Conservation (phyloP, 2,329 filamentous ascomycete species). For the Macroventuria anomochaeta region DNA sequence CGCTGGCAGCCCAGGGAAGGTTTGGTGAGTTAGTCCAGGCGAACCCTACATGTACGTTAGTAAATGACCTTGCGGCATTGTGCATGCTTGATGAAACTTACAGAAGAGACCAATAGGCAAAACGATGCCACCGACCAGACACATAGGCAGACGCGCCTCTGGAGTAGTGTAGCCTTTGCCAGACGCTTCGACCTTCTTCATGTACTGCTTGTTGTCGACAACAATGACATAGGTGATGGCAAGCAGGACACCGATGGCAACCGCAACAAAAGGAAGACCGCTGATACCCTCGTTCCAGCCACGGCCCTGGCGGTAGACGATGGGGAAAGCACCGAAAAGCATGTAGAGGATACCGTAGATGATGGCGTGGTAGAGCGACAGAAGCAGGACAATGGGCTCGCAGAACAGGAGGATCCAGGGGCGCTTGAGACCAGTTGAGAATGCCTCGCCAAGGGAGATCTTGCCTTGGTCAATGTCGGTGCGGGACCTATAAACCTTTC, state of each 20-base stretch:
- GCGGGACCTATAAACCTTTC: constrained; percentile 62
- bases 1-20: constrained; percentile 63
- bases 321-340: constrained; percentile 58
- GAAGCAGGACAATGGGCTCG: constrained; percentile 72
- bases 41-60: constrained; percentile 31
- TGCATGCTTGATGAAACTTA: not conserved
- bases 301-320: constrained; percentile 65
- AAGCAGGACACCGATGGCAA: constrained; percentile 69
- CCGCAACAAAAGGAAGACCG: constrained; percentile 66
- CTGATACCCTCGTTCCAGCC: constrained; percentile 48
- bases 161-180: constrained; percentile 65
- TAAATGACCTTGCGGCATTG: not conserved
- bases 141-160: constrained; percentile 69
- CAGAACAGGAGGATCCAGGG: constrained; percentile 73
- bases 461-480: constrained; percentile 52
- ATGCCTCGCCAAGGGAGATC: constrained; percentile 55
- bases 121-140: constrained; percentile 66
- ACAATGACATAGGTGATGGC: constrained; percentile 61
- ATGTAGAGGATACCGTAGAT: constrained; percentile 59
- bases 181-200: constrained; percentile 52
- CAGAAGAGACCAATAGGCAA: constrained; percentile 61
- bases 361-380: constrained; percentile 67
- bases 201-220: constrained; percentile 47
- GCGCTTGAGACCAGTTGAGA: constrained; percentile 65
- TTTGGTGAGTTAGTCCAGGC: constrained; percentile 56